Conservation (phyloP, 2,329 filamentous ascomycete genomes). For the Helotiales sp. region DNA sequence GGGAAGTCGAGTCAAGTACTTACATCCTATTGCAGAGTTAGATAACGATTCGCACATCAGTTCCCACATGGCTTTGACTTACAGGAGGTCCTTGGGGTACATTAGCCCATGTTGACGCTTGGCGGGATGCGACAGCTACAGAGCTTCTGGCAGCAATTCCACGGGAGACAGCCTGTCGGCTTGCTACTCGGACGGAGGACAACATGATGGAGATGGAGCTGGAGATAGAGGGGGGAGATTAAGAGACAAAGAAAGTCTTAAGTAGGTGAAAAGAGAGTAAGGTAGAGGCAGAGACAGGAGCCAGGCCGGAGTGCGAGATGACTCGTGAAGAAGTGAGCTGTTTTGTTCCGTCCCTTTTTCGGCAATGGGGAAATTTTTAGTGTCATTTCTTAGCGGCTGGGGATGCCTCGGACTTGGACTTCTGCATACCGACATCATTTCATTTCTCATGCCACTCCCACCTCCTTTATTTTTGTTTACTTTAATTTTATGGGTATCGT, state of each 20-base stretch:
- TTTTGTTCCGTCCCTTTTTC: not conserved
- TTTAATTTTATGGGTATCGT: not conserved
- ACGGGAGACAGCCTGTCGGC: slow-evolving; percentile 51
- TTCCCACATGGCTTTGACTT: slow-evolving; percentile 50
- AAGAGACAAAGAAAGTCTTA: slow-evolving; percentile 4
- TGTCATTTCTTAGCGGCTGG: slow-evolving; percentile 1
- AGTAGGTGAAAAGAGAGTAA: slow-evolving; percentile 7
- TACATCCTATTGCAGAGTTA: slow-evolving; percentile 44
- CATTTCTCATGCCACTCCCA: not conserved
- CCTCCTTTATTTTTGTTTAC: not conserved
- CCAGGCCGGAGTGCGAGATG: not conserved
- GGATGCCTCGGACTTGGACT: slow-evolving; percentile 9
- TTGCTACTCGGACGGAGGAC: slow-evolving; percentile 58
- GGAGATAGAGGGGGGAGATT: not conserved
- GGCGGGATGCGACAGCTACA: slow-evolving; percentile 33
- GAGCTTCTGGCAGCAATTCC: slow-evolving; percentile 35
- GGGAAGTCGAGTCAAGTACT: slow-evolving; percentile 27
- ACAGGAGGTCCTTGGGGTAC: slow-evolving; percentile 94
- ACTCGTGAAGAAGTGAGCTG: slow-evolving; percentile 7
- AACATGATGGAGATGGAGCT: slow-evolving; percentile 62
- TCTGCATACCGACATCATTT: not conserved
- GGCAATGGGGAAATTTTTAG: slow-evolving; percentile 8
- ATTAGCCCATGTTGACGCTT: slow-evolving; percentile 80
- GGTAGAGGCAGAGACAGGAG: not conserved
- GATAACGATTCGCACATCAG: slow-evolving; percentile 11